Base-by-base conservation (phyloP, 768 basidiomycete species). In the Mycena vulgaris region DNA sequence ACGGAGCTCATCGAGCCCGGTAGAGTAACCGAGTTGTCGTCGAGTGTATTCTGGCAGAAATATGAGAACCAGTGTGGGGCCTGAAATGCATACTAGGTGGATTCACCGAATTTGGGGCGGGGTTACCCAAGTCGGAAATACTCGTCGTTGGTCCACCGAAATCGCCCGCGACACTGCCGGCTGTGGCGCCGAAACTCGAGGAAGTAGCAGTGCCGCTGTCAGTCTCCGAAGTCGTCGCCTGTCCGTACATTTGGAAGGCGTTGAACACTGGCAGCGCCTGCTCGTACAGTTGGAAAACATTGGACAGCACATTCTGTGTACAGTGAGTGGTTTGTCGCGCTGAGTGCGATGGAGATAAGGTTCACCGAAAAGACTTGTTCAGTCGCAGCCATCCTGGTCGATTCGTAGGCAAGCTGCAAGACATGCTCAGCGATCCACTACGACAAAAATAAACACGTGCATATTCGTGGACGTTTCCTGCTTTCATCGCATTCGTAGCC, bases 381-480 rank as follows among this genome's bases (percentile, higher is more conserved):
- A 10, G 92, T 90, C 21, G 85, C 81, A 9, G 85, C 71, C 35
- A 88, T 90, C 72, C 86, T 85, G 33, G 84, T 83, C 7, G 83
- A 77, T 80, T 95, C 93, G 68, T 90, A 93, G 72, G 87, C 86
- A 73, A 83, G 72, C 88, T 89, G 56, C 33, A 53, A 28, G 28
- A 31, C 13, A 48, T 42, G 37, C 4, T 52, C 30, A 65, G 49
- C 23, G 40, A 30, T 1, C 6, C 8, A 25, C n/a, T 53, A 45
- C 61, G 40, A 37, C 8, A 56, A n/a, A 63, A 11, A 30, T 37
- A 30, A 21, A 5, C 21, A 84, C 92, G 72, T 72, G 94, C 95
- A 78, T 96, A 96, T 84, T 90, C 89, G 42, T 87, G 84, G 9
- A 83, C 72, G 55, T 85, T 90, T 23, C 90, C 90, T 10, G 84